phyloP scores from a whole-genome alignment of 2,329 filamentous ascomycete species.

The Arthroderma sp. region DNA sequence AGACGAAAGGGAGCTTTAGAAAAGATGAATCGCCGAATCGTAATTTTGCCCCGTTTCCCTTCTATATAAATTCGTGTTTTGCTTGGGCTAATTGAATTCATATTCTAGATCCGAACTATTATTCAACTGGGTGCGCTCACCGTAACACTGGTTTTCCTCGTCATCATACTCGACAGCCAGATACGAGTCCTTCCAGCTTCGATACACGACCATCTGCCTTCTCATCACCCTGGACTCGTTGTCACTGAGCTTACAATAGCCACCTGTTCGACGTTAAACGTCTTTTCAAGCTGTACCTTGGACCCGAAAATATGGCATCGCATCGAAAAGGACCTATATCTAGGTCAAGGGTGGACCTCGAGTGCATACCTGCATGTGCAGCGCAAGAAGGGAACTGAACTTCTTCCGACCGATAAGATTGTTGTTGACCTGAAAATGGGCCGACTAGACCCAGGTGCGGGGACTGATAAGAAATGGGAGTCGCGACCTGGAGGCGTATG shows the following conservation, averaged over 20 bases:
- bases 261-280: slow-evolving; percentile 62
- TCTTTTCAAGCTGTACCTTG: slow-evolving; percentile 63
- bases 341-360: slow-evolving; percentile 59
- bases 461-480: slow-evolving; percentile 59
- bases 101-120: slow-evolving; percentile 48
- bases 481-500: slow-evolving; percentile 64
- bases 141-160: slow-evolving; percentile 54
- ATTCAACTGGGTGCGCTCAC: slow-evolving; percentile 60
- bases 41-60: slow-evolving; percentile 15
- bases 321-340: slow-evolving; percentile 78
- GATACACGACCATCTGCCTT: slow-evolving; percentile 76
- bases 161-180: slow-evolving; percentile 76
- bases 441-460: slow-evolving; percentile 53
- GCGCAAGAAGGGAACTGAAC: slow-evolving; percentile 74
- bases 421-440: slow-evolving; percentile 68
- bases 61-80: not conserved
- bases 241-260: slow-evolving; percentile 74
- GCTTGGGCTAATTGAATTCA: slow-evolving; percentile 9
- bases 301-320: slow-evolving; percentile 65
- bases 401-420: slow-evolving; percentile 60
- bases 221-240: slow-evolving; percentile 71
- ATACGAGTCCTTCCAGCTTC: slow-evolving; percentile 75
- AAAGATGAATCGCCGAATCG: slow-evolving; percentile 35
- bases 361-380: slow-evolving; percentile 72
- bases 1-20: slow-evolving; percentile 2